Percentiles rank a stretch among this genome's conserved stretches.
phyloP scores from a whole-genome alignment of 371 early-diverging fungal genomes.

The Rhizopus microsporus region DNA sequence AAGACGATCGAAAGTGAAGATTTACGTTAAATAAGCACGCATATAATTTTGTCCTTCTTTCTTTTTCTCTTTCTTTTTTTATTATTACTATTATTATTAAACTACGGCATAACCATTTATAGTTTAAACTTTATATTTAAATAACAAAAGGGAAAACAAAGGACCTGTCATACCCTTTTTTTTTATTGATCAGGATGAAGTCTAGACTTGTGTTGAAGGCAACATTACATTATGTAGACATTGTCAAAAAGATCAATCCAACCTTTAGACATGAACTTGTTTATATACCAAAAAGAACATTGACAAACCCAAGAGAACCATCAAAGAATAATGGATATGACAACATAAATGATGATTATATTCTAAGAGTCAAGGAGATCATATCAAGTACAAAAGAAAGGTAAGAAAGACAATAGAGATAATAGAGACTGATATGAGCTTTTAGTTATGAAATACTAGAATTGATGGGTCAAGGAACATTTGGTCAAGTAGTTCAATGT shows the following conservation, averaged over 20 bases:
- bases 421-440: background rate
- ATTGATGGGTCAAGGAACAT: conserved; percentile 95
- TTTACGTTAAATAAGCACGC: conserved; percentile 30
- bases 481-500: conserved; percentile 98
- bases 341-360: conserved; percentile 32
- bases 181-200: background rate
- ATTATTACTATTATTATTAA: background rate
- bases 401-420: background rate
- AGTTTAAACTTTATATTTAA: too few relatives aligned
- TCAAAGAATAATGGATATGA: conserved; percentile 29
- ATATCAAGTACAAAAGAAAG: conserved; percentile 8
- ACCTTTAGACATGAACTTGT: conserved; percentile 10
- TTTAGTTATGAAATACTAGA: conserved; percentile 83
- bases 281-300: conserved; percentile 23
- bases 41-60: conserved; percentile 6
- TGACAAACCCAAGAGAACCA: conserved; percentile 27
- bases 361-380: conserved; percentile 19
- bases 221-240: conserved; percentile 10
- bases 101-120: too few relatives aligned
- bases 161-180: too few relatives aligned
- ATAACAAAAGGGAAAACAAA: too few relatives aligned
- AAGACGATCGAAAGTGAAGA: conserved; percentile 42
- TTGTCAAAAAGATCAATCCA: conserved; percentile 13
- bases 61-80: conserved; percentile 1
- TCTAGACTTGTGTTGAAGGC: conserved; percentile 15